Evolutionary conservation across 495 filamentous ascomycete species (phyloP).

Genomic region (Aspergillus diversus): DNA sequence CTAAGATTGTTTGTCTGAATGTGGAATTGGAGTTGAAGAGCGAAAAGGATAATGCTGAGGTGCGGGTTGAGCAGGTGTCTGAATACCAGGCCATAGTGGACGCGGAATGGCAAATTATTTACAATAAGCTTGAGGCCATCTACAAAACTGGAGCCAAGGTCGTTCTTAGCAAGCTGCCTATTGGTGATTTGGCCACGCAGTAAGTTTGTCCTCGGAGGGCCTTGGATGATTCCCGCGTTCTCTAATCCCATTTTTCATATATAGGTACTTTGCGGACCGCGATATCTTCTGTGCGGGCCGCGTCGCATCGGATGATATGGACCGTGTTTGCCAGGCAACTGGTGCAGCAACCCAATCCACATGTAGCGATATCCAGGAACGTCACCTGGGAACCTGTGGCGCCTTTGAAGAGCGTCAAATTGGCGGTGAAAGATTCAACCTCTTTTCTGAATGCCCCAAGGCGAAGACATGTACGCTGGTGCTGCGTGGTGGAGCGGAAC

Average conservation of each 20-base stretch:
- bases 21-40: constrained; percentile 97
- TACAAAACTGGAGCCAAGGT: constrained; percentile 95
- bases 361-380: constrained; percentile 89
- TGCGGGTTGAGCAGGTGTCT: constrained; percentile 95
- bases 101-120: constrained; percentile 99
- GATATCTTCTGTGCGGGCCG: constrained; percentile 98
- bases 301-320: constrained; percentile 90
- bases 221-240: not conserved
- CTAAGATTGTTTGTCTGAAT: constrained; percentile 94
- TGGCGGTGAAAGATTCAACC: constrained; percentile 95
- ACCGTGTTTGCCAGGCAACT: constrained; percentile 92
- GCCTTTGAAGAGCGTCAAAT: constrained; percentile 95
- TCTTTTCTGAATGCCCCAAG: constrained; percentile 92
- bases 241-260: constrained; percentile 19
- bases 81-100: constrained; percentile 99
- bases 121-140: constrained; percentile 94
- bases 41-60: constrained; percentile 98
- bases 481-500: constrained; percentile 93
- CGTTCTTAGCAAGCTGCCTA: constrained; percentile 94
- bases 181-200: constrained; percentile 96
- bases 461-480: constrained; percentile 97
- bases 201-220: constrained; percentile 40
- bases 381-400: constrained; percentile 91
- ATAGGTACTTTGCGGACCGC: constrained; percentile 88
- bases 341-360: constrained; percentile 92